A percentile compares a stretch with the other conserved stretches of the same genome.
phyloP scores from a whole-genome alignment of 495 filamentous ascomycete species.

The Neurospora tetrasperma region DNA sequence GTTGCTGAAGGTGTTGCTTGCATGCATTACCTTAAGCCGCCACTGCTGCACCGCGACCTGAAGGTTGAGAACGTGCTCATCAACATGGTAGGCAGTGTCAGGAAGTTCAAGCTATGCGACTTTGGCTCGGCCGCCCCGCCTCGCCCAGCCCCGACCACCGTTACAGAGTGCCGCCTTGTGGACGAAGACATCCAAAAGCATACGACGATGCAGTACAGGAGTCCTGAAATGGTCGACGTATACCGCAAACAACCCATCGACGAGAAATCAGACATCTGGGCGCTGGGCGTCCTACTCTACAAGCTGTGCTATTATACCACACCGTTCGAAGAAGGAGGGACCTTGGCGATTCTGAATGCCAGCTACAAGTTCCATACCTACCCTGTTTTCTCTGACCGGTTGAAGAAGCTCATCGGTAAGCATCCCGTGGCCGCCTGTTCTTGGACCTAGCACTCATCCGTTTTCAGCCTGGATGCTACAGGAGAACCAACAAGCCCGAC shows the following conservation, averaged over 20 bases:
- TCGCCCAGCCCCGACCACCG: slow-evolving; percentile 70
- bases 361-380: slow-evolving; percentile 87
- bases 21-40: slow-evolving; percentile 97
- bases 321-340: slow-evolving; percentile 93
- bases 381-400: slow-evolving; percentile 76
- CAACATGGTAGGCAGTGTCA: slow-evolving; percentile 46
- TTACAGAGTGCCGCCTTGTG: slow-evolving; percentile 76
- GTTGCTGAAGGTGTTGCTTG: slow-evolving; percentile 93
- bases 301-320: slow-evolving; percentile 99
- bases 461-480: slow-evolving; percentile 74
- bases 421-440: background rate
- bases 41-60: slow-evolving; percentile 84
- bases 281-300: slow-evolving; percentile 87
- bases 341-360: slow-evolving; percentile 96
- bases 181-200: slow-evolving; percentile 97
- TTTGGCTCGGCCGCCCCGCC: slow-evolving; percentile 89
- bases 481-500: slow-evolving; percentile 70
- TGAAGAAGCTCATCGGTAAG: slow-evolving; percentile 88
- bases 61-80: slow-evolving; percentile 98
- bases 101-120: slow-evolving; percentile 89
- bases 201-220: slow-evolving; percentile 93
- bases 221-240: slow-evolving; percentile 98
- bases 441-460: slow-evolving; percentile 22
- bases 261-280: slow-evolving; percentile 99
- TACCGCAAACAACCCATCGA: slow-evolving; percentile 94